Conservation (phyloP, 805 yeast species). For the Nakazawaea ernobii region DNA sequence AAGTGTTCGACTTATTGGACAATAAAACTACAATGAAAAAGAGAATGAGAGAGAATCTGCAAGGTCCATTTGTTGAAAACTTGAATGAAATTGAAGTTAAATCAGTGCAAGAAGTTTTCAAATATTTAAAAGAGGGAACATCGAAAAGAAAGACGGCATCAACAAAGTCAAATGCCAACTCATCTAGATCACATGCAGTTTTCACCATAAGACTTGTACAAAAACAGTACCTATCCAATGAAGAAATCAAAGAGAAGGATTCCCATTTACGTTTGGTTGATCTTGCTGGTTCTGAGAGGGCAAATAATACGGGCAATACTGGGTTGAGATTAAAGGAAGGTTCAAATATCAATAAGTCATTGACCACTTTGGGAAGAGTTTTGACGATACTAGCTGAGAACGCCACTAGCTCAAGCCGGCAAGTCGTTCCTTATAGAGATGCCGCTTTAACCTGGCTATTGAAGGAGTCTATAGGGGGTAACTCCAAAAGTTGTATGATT, state of each 20-base stretch:
- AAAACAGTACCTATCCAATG: conserved; percentile 35
- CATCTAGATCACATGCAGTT: conserved; percentile 81
- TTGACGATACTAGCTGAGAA: conserved; percentile 42
- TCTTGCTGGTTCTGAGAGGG: conserved; percentile 77
- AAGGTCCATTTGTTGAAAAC: conserved; percentile 71
- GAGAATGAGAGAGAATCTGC: conserved; percentile 59
- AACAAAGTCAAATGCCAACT: conserved; percentile 65
- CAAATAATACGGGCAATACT: conserved; percentile 54
- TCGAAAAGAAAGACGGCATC: conserved; percentile 59
- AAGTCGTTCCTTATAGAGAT: conserved; percentile 65
- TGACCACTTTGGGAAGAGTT: conserved; percentile 74
- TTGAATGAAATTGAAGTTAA: conserved; percentile 46
- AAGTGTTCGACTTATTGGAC: conserved; percentile 56
- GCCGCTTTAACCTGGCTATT: conserved; percentile 70
- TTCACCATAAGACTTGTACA: conserved; percentile 59
- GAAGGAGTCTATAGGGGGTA: conserved; percentile 74
- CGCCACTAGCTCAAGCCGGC: conserved; percentile 17
- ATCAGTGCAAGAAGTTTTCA: conserved; percentile 43
- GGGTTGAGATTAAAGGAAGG: conserved; percentile 69
- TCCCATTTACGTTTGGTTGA: conserved; percentile 70
- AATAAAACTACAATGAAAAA: conserved; percentile 21
- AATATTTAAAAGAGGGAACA: conserved; percentile 46
- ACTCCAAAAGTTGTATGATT: conserved; percentile 82
- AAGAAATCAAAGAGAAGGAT: conserved; percentile 39
- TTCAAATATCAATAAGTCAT: conserved; percentile 67